Evolutionary conservation across 441 rosid species (phyloP).

Genomic region (Cnidoscolus chayamansa): DNA sequence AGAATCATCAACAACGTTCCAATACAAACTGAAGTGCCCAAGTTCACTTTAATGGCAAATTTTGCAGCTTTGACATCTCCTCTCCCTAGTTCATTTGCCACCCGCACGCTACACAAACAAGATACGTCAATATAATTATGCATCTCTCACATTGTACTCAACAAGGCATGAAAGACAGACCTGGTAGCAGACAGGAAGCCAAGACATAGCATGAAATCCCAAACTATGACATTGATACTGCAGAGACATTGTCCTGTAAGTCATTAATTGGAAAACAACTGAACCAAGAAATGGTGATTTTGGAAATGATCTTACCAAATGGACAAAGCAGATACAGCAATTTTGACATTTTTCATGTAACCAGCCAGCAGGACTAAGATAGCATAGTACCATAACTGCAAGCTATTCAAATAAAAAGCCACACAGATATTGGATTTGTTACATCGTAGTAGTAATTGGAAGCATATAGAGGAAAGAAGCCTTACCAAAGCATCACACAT

Average conservation of each 20-base stretch:
- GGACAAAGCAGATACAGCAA: slow-evolving; percentile 49
- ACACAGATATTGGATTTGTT: not conserved
- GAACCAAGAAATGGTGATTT: not conserved
- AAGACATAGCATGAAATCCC: slow-evolving; percentile 55
- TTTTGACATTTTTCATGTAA: slow-evolving; percentile 46
- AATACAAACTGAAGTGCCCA: slow-evolving; percentile 32
- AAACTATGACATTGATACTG: slow-evolving; percentile 45
- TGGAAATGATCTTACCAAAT: slow-evolving; percentile 42
- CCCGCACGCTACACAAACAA: slow-evolving; percentile 44
- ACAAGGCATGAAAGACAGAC: slow-evolving; percentile 24
- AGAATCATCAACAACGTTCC: slow-evolving; percentile 41
- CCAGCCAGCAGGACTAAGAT: slow-evolving; percentile 52
- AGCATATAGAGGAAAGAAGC: too few species aligned
- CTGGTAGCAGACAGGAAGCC: slow-evolving; percentile 57
- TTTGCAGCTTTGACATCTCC: slow-evolving; percentile 53
- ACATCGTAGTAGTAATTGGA: too few species aligned
- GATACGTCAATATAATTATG: not conserved
- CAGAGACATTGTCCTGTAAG: not conserved
- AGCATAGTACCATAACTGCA: slow-evolving; percentile 60
- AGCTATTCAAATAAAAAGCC: slow-evolving; percentile 26
- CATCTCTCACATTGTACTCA: not conserved
- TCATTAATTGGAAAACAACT: not conserved
- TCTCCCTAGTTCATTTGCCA: slow-evolving; percentile 69
- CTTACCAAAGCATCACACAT: slow-evolving; percentile 54
- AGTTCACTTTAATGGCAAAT: slow-evolving; percentile 49